A percentile compares a stretch with the other conserved stretches of the same genome.
Evolutionary conservation across 805 yeast species (phyloP).

Genomic region (Cephaloascus albidus): DNA sequence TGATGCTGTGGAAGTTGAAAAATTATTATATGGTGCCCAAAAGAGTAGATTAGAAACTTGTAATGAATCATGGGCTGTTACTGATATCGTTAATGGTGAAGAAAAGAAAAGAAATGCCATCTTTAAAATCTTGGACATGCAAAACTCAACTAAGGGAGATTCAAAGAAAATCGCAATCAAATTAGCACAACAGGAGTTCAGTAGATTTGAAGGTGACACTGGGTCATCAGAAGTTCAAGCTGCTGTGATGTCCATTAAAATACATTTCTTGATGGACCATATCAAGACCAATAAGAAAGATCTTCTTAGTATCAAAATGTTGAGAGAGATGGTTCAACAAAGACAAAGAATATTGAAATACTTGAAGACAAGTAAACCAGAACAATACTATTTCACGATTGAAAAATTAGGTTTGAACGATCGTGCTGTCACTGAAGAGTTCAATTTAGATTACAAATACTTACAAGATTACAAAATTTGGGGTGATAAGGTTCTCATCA

Average conservation of each 20-base stretch:
- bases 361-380: constrained; percentile 71
- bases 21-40: constrained; percentile 69
- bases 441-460: constrained; percentile 69
- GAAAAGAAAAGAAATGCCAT: constrained; percentile 60
- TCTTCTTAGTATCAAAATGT: constrained; percentile 52
- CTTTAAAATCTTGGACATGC: constrained; percentile 61
- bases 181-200: constrained; percentile 72
- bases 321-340: constrained; percentile 80
- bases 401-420: constrained; percentile 85
- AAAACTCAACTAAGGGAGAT: constrained; percentile 57
- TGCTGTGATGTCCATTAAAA: constrained; percentile 75
- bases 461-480: constrained; percentile 71
- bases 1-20: constrained; percentile 59
- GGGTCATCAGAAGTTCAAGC: constrained; percentile 97
- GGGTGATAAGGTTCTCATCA: constrained; percentile 64
- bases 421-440: constrained; percentile 67
- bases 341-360: constrained; percentile 80
- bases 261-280: constrained; percentile 71
- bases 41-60: constrained; percentile 37
- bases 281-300: constrained; percentile 64
- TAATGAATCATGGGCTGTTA: constrained; percentile 13
- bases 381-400: constrained; percentile 77
- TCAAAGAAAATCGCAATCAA: constrained; percentile 45
- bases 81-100: constrained; percentile 24
- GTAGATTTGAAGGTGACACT: constrained; percentile 80